These are phyloP conservation scores for Penicillium freii DNA, from an alignment of 2,329 filamentous ascomycete genomes.

Conservation along the genomic window DNA sequence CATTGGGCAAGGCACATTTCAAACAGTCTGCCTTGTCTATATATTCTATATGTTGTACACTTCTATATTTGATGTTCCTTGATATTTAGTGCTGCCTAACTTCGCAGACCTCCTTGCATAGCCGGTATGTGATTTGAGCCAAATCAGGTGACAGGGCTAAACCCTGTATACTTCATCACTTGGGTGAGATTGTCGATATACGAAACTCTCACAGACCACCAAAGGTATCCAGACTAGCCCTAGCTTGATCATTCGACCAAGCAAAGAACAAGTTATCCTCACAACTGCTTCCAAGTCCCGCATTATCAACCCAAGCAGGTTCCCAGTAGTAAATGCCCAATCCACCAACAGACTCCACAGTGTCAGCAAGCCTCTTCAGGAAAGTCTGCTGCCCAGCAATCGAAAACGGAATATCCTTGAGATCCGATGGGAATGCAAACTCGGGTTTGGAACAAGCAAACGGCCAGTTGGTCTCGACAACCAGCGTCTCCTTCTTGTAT, in stretches of 20 bases:
- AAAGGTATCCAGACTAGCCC: slow-evolving; percentile 59
- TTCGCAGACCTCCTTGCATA: not conserved
- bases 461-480: slow-evolving; percentile 72
- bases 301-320: slow-evolving; percentile 67
- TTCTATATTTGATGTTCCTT: not conserved
- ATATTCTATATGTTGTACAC: not conserved
- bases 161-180: not conserved
- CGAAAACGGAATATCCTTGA: slow-evolving; percentile 60
- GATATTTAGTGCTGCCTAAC: not conserved
- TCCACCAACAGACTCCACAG: slow-evolving; percentile 56
- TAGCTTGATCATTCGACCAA: slow-evolving; percentile 50
- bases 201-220: slow-evolving; percentile 41
- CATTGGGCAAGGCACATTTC: slow-evolving; percentile 19
- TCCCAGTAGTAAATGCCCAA: slow-evolving; percentile 72
- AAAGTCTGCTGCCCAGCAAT: slow-evolving; percentile 63
- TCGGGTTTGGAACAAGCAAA: slow-evolving; percentile 58
- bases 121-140: not conserved
- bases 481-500: slow-evolving; percentile 65
- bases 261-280: slow-evolving; percentile 63
- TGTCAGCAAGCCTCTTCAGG: slow-evolving; percentile 58
- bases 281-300: slow-evolving; percentile 63
- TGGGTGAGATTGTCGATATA: not conserved
- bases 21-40: slow-evolving; percentile 14
- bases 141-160: not conserved
- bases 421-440: slow-evolving; percentile 60